Conservation (phyloP, 768 basidiomycete genomes). For the Lentinula aciculospora region DNA sequence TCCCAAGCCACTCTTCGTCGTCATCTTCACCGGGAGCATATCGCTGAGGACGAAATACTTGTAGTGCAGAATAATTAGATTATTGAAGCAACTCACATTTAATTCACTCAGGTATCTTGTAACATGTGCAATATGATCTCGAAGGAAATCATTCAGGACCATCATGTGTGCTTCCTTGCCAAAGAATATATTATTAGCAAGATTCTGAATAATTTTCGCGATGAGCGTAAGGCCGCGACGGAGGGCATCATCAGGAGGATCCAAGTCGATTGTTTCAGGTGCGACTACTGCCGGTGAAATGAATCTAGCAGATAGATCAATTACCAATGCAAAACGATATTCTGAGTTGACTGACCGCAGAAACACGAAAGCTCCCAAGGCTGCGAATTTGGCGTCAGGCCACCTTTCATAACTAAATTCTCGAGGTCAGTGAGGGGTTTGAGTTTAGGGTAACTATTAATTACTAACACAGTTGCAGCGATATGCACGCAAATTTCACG, state of each 20-base stretch:
- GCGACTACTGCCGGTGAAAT: conserved; percentile 88
- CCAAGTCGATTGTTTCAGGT: conserved; percentile 81
- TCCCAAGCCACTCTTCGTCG: conserved; percentile 67
- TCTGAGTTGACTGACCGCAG: conserved; percentile 45
- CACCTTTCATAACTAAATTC: conserved; percentile 51
- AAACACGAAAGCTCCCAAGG: conserved; percentile 89
- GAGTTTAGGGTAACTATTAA: neutral
- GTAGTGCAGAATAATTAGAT: neutral
- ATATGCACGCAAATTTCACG: conserved; percentile 86
- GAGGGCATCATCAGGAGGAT: conserved; percentile 63
- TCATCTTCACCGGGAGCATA: conserved; percentile 44
- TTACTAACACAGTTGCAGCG: conserved; percentile 64
- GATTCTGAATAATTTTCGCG: conserved; percentile 88
- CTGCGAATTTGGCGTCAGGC: conserved; percentile 77
- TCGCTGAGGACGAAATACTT: neutral
- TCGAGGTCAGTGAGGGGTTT: neutral
- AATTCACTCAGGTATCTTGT: conserved; percentile 75
- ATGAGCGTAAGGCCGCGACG: conserved; percentile 81
- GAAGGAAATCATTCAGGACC: conserved; percentile 69
- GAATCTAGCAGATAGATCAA: conserved; percentile 45
- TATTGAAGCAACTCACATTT: conserved; percentile 39
- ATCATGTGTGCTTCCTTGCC: conserved; percentile 89
- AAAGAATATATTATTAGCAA: conserved; percentile 93
- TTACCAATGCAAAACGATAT: neutral
- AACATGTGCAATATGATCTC: conserved; percentile 63